Evolutionary conservation across 2,329 filamentous ascomycete species (phyloP).

Genomic region (Calycina marina): DNA sequence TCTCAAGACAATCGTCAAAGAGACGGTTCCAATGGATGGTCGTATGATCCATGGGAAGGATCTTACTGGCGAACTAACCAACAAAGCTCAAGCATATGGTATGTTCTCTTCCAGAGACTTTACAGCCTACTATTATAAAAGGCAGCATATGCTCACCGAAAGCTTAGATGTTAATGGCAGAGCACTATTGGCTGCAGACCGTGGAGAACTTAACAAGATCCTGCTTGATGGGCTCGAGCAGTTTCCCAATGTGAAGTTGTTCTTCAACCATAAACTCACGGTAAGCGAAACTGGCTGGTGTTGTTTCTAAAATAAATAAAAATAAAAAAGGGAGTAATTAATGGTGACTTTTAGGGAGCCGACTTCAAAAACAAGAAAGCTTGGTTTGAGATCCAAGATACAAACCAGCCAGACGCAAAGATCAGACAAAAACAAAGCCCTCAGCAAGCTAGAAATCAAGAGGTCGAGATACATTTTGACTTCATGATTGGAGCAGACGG

Average conservation of each 20-base stretch:
- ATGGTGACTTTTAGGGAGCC: slow-evolving; percentile 37
- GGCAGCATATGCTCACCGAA: not conserved
- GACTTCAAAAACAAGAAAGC: slow-evolving; percentile 68
- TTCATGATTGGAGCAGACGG: slow-evolving; percentile 91
- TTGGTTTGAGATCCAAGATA: slow-evolving; percentile 61
- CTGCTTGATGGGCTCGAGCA: slow-evolving; percentile 72
- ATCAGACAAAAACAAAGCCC: no score
- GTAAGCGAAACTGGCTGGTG: no score
- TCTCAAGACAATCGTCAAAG: slow-evolving; percentile 56
- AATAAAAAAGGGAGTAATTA: not conserved
- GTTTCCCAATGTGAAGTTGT: slow-evolving; percentile 78
- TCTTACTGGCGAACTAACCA: slow-evolving; percentile 50
- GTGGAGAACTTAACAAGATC: slow-evolving; percentile 66
- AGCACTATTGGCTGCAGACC: slow-evolving; percentile 71
- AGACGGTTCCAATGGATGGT: slow-evolving; percentile 84
- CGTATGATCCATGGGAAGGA: slow-evolving; percentile 83
- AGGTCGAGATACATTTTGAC: slow-evolving; percentile 79
- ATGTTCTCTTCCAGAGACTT: no score
- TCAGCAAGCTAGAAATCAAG: slow-evolving; percentile 25
- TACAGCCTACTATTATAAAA: no score
- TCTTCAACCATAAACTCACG: slow-evolving; percentile 87
- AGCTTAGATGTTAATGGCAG: slow-evolving; percentile 55
- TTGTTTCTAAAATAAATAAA: no score
- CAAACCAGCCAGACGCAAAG: slow-evolving; percentile 10
- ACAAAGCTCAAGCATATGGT: slow-evolving; percentile 72